Percentiles rank a stretch among this genome's conserved stretches.
phyloP scores from a whole-genome alignment of 2,329 filamentous ascomycete genomes.

The Penicillium sp. region DNA sequence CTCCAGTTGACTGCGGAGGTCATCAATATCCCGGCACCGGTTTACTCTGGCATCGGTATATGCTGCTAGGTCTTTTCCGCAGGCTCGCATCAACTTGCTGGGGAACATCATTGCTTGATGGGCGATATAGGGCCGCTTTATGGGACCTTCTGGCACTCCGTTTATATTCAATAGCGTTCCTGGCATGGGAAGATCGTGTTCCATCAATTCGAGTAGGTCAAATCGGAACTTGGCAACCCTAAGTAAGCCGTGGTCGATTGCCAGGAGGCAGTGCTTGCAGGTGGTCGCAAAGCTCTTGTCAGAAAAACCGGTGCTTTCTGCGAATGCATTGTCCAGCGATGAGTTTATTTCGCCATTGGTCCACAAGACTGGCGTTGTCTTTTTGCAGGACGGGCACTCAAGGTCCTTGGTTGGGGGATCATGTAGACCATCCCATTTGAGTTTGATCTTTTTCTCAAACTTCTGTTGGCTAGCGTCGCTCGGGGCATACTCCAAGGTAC shows the following conservation, averaged over 20 bases:
- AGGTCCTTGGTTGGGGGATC: slow-evolving; percentile 53
- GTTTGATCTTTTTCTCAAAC: slow-evolving; percentile 23
- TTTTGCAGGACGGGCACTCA: slow-evolving; percentile 56
- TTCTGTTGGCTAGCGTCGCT: slow-evolving; percentile 11
- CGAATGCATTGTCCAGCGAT: slow-evolving; percentile 19
- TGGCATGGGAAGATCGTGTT: slow-evolving; percentile 57
- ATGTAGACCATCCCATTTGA: slow-evolving; percentile 60
- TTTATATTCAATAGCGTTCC: slow-evolving; percentile 62
- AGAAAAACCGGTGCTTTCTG: slow-evolving; percentile 28
- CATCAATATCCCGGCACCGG: slow-evolving; percentile 47
- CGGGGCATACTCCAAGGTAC: slow-evolving; percentile 17
- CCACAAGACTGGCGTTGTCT: slow-evolving; percentile 54
- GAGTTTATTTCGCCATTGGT: slow-evolving; percentile 44
- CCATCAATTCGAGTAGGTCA: slow-evolving; percentile 54
- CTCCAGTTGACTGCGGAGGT: slow-evolving; percentile 33
- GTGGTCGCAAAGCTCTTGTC: slow-evolving; percentile 46
- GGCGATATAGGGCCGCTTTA: neutral
- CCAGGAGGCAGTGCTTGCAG: slow-evolving; percentile 54
- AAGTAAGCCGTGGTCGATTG: slow-evolving; percentile 59
- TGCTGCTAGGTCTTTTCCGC: slow-evolving; percentile 52
- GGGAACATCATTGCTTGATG: slow-evolving; percentile 20
- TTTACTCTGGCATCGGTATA: slow-evolving; percentile 51
- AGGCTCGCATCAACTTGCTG: slow-evolving; percentile 2
- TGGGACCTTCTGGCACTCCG: slow-evolving; percentile 48
- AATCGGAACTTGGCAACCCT: slow-evolving; percentile 61